Base-by-base conservation (phyloP, 2,329 filamentous ascomycete genomes). In the Paraconiothyrium brasiliense region DNA sequence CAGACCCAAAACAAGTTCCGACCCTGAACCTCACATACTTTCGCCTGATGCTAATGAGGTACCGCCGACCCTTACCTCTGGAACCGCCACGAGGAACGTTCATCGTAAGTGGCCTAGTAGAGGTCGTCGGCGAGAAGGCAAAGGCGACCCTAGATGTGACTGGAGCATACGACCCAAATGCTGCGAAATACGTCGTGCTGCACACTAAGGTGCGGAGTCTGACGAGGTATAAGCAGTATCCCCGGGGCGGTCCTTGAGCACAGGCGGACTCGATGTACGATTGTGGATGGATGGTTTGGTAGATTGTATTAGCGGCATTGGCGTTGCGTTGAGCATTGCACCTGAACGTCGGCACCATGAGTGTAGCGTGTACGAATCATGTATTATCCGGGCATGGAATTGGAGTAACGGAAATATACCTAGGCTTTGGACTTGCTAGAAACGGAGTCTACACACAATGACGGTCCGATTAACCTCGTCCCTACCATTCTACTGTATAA, bases 1-100 rank as follows among this genome's bases (percentile, higher is more conserved):
- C 71, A 13, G 67, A 71, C 16, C 64, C 70, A 2, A 48, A 48
- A 27, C 71, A 70, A 50, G 61, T 67, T 3, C 61, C 76, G 27
- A 71, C 66, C 1, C 61, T 77, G 2, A 71, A 77, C 41, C 67
- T 76, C 14, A 61, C 64, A 1, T 60, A 69, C 13, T 75, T 76
- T 54, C 73, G 71, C 34, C 60, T 64, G 35, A 62, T 70, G 43
- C 61, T 74, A 13, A 58, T 56, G n/a, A 71, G 66, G 57, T 30
- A 65, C 3, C 58, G 60, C 48, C 77, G 74, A 46, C 59, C 30
- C 13, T 57, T 56, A 10, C 3, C 48, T 1, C 58, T 70, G 7
- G 75, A 80, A 39, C 70, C 79, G 0, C 82, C 83, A 5, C 76
- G 82, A 13, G 84, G 84, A 3, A 77, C 75, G 3, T 78, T 84